These are phyloP conservation scores for Aechmea fasciata DNA, from an alignment of 176 grass and related monocot genomes.

Conservation along the genomic window DNA sequence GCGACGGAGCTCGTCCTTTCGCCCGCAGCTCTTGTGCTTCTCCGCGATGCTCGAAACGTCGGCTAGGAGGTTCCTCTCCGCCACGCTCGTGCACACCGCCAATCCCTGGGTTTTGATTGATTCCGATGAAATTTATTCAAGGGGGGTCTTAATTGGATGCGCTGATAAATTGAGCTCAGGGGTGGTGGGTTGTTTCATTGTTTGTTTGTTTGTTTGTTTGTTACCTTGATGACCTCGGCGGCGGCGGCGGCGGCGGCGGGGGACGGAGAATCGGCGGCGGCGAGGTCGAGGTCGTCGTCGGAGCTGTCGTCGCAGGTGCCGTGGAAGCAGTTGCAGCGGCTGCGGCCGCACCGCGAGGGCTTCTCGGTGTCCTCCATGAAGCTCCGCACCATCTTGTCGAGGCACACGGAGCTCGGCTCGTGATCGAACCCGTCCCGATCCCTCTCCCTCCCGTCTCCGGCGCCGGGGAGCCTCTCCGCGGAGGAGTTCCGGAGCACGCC, in stretches of 20 bases:
- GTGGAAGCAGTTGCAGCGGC: constrained; percentile 70
- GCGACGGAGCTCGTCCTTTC: constrained; percentile 41
- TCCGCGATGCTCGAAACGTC: constrained; percentile 47
- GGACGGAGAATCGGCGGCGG: constrained; percentile 22
- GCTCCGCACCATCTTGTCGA: constrained; percentile 86
- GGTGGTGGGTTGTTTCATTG: not conserved
- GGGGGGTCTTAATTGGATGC: not conserved
- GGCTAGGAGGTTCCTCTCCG: constrained; percentile 89
- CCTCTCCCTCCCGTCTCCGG: constrained; percentile 9
- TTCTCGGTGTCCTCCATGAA: constrained; percentile 36
- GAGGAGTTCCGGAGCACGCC: constrained; percentile 51
- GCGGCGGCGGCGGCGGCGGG: constrained; percentile 18
- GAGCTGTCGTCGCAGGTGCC: constrained; percentile 36
- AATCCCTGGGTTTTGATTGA: constrained; percentile 44
- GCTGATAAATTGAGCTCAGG: not conserved
- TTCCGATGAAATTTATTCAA: not conserved
- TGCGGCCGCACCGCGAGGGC: constrained; percentile 29
- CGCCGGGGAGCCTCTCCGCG: constrained; percentile 43
- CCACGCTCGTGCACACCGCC: constrained; percentile 55
- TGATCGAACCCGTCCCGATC: constrained; percentile 15
- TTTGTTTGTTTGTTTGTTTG: no score
- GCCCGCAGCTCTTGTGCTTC: constrained; percentile 41
- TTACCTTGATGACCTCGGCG: constrained; percentile 75
- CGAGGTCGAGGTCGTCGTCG: constrained; percentile 25
- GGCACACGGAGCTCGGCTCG: constrained; percentile 73